These are phyloP conservation scores for Coffea humblotiana DNA, from an alignment of 305 asterid species.

Conservation along the genomic window DNA sequence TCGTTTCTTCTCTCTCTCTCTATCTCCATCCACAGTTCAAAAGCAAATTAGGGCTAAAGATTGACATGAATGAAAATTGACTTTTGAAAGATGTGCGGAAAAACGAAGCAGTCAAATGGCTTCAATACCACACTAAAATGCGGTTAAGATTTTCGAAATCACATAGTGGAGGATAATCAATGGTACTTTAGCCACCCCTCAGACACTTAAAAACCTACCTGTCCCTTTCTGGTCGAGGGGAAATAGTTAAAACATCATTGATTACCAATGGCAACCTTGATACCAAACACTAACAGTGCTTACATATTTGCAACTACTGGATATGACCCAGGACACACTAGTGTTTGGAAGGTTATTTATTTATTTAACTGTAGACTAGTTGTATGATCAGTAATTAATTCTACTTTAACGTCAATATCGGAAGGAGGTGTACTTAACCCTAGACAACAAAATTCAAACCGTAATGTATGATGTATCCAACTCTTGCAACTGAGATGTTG, in stretches of 20 bases:
- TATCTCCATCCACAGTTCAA: neutral
- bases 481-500: no score
- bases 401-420: no score
- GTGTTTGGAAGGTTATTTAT: no score
- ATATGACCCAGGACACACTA: neutral
- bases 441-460: no score
- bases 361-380: no score
- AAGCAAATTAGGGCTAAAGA: neutral
- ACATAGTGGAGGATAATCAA: neutral
- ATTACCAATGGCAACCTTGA: neutral
- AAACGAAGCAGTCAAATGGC: constrained; percentile 9
- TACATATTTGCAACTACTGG: neutral
- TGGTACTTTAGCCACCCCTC: neutral
- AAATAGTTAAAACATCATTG: neutral
- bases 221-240: neutral
- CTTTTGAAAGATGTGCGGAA: constrained; percentile 3
- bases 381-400: no score
- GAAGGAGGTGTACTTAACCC: no score
- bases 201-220: neutral
- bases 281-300: no score
- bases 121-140: neutral
- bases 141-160: neutral
- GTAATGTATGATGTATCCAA: no score
- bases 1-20: no score
- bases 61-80: neutral